Base-by-base conservation (phyloP, 129 eudicot species). In the Smallanthus sonchifolius region DNA sequence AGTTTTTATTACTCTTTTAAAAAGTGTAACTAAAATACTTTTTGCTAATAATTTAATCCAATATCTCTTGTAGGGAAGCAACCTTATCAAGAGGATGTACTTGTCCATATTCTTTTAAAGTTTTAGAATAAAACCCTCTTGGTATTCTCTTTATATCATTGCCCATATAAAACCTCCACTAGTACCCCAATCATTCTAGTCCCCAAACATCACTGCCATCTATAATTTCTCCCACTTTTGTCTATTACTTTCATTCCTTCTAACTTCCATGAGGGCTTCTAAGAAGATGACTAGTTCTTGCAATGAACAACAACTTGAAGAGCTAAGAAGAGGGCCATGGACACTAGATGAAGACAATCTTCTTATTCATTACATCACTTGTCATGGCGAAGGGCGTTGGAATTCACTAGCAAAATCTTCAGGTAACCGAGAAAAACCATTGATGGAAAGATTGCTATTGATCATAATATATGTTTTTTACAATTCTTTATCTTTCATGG, bases 281-380 rank as follows among this genome's bases (percentile, higher is more conserved):
- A 79, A 72, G 61, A 79, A 79, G 61, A 79, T 79, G 67, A 34
- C 69, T 38, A 45, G 35, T 77, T 67, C 69, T 44, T 73, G 81
- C 75, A 81, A 73, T 69, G 85, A 81, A 60, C 81, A n/a, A n/a
- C n/a, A 90, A 66, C 34, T 65, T 67, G 95, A 80, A 68, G 79
- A 78, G 63, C 79, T 93, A 70, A 88, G 98, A 84, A 93, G 92
- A 90, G 98, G 98, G 30, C 98, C 97, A 83, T 93, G 98, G 98
- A 93, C 93, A 35, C 86, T 83, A 72, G 98, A 93, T 54, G 98
- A 93, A 85, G 98, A 93, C 79, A 85, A 84, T 68, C 83, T 88
- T 78, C 89, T 93, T 59, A 82, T 81, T 73, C 87, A 85, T 47
- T 90, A 86, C 83, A 85, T 90, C 78, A 65, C 81, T 55, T 77